Evolutionary conservation across 2,329 filamentous ascomycete genomes (phyloP).

Genomic region (Dichotomopilus funicola): DNA sequence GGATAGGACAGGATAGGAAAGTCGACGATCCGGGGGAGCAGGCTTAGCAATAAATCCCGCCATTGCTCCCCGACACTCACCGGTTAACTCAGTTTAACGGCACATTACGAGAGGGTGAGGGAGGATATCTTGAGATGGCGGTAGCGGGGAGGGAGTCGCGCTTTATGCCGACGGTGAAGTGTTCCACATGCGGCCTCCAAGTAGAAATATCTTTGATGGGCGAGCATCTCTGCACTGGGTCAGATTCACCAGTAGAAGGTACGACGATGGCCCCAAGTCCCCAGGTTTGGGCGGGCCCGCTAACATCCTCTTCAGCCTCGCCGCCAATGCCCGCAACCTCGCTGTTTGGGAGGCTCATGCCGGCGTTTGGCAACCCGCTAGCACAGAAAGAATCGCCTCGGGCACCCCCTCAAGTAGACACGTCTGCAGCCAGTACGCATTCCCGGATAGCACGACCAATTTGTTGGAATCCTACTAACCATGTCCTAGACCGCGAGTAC

Average conservation of each 20-base stretch:
- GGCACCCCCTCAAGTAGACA: conserved; percentile 44
- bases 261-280: conserved; percentile 13
- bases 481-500: conserved; percentile 45
- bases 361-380: conserved; percentile 25
- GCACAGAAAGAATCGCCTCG: conserved; percentile 35
- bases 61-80: not conserved
- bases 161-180: conserved; percentile 80
- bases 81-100: conserved; percentile 6
- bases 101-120: conserved; percentile 5
- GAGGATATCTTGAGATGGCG: conserved; percentile 33
- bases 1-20: not conserved
- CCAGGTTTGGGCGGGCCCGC: not conserved
- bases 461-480: conserved; percentile 28
- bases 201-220: conserved; percentile 83
- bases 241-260: conserved; percentile 39
- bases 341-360: conserved; percentile 33
- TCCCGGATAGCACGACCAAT: not conserved
- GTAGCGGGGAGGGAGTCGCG: conserved; percentile 52
- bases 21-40: conserved; percentile 14
- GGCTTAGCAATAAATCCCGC: not conserved
- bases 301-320: conserved; percentile 29
- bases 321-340: conserved; percentile 29
- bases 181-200: conserved; percentile 68
- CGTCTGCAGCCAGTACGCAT: conserved; percentile 45
- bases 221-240: conserved; percentile 64